These are phyloP conservation scores for Trichoderma virens DNA, from an alignment of 495 filamentous ascomycete genomes.

Conservation along the genomic window DNA sequence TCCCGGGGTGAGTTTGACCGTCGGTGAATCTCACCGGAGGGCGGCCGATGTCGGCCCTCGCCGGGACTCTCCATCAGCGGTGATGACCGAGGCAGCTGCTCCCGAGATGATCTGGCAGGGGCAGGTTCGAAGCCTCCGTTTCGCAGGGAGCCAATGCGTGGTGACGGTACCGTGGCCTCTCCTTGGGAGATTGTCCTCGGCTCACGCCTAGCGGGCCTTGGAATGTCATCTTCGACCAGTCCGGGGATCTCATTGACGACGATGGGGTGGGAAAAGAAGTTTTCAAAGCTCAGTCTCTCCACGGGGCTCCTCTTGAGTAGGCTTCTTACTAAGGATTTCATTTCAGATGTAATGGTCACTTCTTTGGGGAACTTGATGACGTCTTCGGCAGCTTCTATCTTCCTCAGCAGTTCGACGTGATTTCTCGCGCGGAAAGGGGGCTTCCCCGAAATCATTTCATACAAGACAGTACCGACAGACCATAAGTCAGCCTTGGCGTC, in stretches of 20 bases:
- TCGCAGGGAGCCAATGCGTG: slow-evolving; percentile 4
- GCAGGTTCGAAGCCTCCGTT: slow-evolving; percentile 23
- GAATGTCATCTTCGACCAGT: slow-evolving; percentile 66
- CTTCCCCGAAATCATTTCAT: slow-evolving; percentile 86
- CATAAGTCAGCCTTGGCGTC: slow-evolving; percentile 95
- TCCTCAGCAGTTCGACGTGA: slow-evolving; percentile 86
- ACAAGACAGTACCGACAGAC: slow-evolving; percentile 92
- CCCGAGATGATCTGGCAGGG: slow-evolving; percentile 28
- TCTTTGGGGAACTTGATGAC: slow-evolving; percentile 74
- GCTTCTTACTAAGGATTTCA: slow-evolving; percentile 73
- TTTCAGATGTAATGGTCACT: slow-evolving; percentile 57
- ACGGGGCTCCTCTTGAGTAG: slow-evolving; percentile 80
- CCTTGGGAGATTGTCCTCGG: slow-evolving; percentile 14
- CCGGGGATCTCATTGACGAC: slow-evolving; percentile 76
- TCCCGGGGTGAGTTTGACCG: slow-evolving; percentile 27
- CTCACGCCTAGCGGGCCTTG: slow-evolving; percentile 31
- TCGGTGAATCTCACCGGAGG: slow-evolving; percentile 10
- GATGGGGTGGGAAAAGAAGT: slow-evolving; percentile 69
- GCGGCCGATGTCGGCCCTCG: slow-evolving; percentile 17
- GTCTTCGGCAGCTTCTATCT: slow-evolving; percentile 81
- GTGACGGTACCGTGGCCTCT: not conserved
- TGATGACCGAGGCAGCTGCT: slow-evolving; percentile 28
- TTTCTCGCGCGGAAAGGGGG: slow-evolving; percentile 90
- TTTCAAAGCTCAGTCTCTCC: slow-evolving; percentile 72
- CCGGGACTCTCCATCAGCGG: slow-evolving; percentile 31